Evolutionary conservation across 805 yeast genomes (phyloP), one percentile per base, ranked within the genome.

Genomic region (Komagataella kurtzmanii): DNA sequence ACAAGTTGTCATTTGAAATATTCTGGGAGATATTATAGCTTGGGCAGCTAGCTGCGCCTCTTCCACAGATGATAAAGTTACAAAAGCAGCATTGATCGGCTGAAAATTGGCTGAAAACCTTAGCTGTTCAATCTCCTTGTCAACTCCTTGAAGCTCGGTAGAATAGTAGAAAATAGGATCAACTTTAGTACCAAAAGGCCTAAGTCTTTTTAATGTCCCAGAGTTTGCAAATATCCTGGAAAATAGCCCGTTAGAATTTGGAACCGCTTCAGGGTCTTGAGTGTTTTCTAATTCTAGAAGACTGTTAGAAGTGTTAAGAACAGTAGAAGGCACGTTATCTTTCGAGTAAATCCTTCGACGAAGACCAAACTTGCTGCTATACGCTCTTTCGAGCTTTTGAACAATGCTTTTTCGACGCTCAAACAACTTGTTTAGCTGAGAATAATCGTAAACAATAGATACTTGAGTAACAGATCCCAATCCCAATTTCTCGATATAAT

Each of bases 41-140:
- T 93, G 99, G 0, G 98, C 97, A 3, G 95, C 88, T 89, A 93
- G 85, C 64, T 93, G 99, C 0, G 99, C 98, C 62, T 87, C 85
- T 0, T 96, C 91, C 3, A 90, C 97, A 0, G 93, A 78, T 54
- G 85, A 87, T 96, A 93, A 85, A 0, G 97, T 93, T 14, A 91
- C 81, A 65, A 93, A 93, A 1, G 83, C 83, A 44, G 72, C 64
- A 1, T 74, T 65, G 3, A 73, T 58, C 36, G 73, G 73, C 50
- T 63, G 64, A 60, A 76, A 77, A 43, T 67, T 62, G 43, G 60
- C 53, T 36, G 63, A 69, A 7, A 47, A 30, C 50, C 64, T 59
- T 18, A 72, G 59, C 50, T 66, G 71, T 24, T 55, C 59, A 45
- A 79, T 79, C 49, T 71, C 55, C 6, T 56, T 54, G 59, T 79